Evolutionary conservation across 441 rosid genomes (phyloP), one percentile per base, ranked within the genome.

Genomic region (Codiaeum variegatum): DNA sequence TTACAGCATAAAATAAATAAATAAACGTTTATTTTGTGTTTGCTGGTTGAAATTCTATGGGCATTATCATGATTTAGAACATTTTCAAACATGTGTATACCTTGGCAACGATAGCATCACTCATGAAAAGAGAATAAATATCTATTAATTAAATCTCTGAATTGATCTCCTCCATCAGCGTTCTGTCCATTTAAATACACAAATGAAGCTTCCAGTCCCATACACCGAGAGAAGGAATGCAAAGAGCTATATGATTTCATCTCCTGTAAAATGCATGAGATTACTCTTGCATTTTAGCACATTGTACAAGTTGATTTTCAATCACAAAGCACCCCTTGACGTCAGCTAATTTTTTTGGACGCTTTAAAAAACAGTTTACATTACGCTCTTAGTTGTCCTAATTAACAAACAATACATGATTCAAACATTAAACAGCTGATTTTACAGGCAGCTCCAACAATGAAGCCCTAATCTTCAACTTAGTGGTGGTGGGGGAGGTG

Each of bases 401-500:
- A 18, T 6, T 28, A 47, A 46, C 21, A 28, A 47, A 55, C 24
- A 29, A 47, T 18, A 28, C 24, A 46, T 66, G 58, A 66, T 66
- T 28, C 47, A 67, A 51, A 31, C 31, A 67, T 29, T 38, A 56
- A 49, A 49, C 47, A 67, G 24, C 23, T 49, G 59, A 10, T 59
- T 55, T 54, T 40, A 54, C 15, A 9, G 44, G 59, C 34, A 69
- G 34, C 49, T 34, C 47, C 3, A 2, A 55, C 26, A 49, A 73
- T 42, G 58, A 31, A 15, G 42, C 18, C 56, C 1, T 19, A 19
- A 16, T 63, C 62, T 65, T 82, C 76, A 83, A 76, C 77, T 60
- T 10, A 56, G 69, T 42, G 84, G 87, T 24, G 78, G 85, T 1
- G 85, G 87, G 24, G 88, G 90, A 15, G 87, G 92, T 5, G 90